Base-by-base conservation (phyloP, 2,329 filamentous ascomycete species). In the Botrytis squamosa region DNA sequence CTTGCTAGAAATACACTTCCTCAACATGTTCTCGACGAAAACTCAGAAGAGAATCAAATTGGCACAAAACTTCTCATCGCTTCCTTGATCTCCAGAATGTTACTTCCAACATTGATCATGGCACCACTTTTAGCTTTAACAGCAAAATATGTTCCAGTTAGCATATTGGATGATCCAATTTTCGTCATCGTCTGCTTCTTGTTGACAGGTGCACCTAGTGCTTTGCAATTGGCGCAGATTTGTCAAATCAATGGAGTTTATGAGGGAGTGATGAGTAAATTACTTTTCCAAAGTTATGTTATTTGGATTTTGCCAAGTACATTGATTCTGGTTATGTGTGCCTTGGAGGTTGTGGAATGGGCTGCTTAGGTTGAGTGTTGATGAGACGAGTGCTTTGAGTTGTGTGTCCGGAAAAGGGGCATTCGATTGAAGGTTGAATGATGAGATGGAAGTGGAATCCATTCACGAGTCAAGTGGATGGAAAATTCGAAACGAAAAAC, bases 171-270 rank as follows among this genome's bases (percentile, higher is more conserved):
- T 81, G 96, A 99, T 81, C 96, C 96, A 16, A 99, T 99, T 79
- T 99, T 99, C 83, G 91, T 99, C 78, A 93, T 99, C 78, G 96
- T 99, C 52, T 98, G 95, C 84, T 99, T 98, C 87, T 86, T 99
- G 77, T 92, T 99, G 77, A 95, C 94, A 0, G 96, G 96, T 52
- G 96, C 96, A 4, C 96, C 96, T 9, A 97, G 92, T 76, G 96
- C 96, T 40, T 86, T 99, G 76, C 96, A 99, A 84, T 85, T 99
- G 80, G 95, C 96, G 10, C 96, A 99, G 84, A 99, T 99, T 75
- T 99, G 96, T 84, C 96, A 98, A 86, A 93, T 98, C 84, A 99
- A 99, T 83, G 92, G 92, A 76, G 96, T 99, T 16, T 99, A 94
- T 82, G 95, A 98, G 86, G 90, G 92, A 29, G 94, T 96, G 67